Evolutionary conservation across 2,329 filamentous ascomycete genomes (phyloP).

Genomic region (Chaetothyriales sp.): DNA sequence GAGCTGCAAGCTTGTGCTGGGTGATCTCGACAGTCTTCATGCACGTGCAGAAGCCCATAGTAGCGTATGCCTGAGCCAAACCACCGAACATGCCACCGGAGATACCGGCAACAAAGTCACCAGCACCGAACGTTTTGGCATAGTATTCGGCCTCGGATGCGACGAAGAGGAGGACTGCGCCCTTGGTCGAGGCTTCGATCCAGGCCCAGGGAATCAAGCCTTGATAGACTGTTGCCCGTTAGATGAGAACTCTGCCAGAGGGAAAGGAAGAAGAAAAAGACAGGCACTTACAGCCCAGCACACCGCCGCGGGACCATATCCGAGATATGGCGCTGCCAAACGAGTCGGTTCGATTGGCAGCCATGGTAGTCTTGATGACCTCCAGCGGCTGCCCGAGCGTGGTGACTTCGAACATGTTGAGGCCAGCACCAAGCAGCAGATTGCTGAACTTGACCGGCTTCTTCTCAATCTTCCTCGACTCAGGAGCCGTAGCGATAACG

Average conservation of each 20-base stretch:
- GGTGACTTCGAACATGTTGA: constrained; percentile 87
- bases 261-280: not conserved
- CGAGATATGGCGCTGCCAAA: constrained; percentile 67
- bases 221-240: constrained; percentile 64
- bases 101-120: constrained; percentile 80
- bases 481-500: constrained; percentile 14
- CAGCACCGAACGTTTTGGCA: constrained; percentile 66
- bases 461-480: constrained; percentile 58
- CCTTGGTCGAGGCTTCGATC: constrained; percentile 99
- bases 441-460: constrained; percentile 99
- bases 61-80: constrained; percentile 95
- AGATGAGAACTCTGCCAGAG: not conserved
- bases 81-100: constrained; percentile 81
- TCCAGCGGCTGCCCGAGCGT: constrained; percentile 73
- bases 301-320: constrained; percentile 88
- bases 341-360: constrained; percentile 80
- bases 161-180: constrained; percentile 96
- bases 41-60: constrained; percentile 99
- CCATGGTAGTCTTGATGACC: constrained; percentile 99
- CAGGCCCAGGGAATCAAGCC: constrained; percentile 98
- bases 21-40: constrained; percentile 99
- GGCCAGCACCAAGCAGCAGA: constrained; percentile 77
- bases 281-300: constrained; percentile 68
- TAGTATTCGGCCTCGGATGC: constrained; percentile 96
- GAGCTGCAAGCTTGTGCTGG: constrained; percentile 80